Evolutionary conservation across 148 eudicot genomes (phyloP), one percentile per base, ranked within the genome.

Genomic region (Beta vulgaris): DNA sequence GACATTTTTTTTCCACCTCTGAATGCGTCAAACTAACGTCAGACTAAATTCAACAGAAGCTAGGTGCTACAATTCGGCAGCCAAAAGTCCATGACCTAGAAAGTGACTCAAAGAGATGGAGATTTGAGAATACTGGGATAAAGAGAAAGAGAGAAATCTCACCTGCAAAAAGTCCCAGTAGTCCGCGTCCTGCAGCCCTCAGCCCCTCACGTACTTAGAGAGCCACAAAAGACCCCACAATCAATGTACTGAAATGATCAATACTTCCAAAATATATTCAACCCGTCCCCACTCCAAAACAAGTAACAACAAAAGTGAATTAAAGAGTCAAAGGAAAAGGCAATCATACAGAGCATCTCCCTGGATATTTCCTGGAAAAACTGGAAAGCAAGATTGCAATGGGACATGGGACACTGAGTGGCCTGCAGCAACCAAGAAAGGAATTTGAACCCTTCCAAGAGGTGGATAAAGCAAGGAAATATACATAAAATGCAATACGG

Each of bases 161-260:
- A 93, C 98, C 98, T 42, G 79, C 76, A 73, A 83, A 86, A 73
- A 91, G 90, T 42, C 85, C 93, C 64, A 93, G 65, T 46, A 93
- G 29, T 46, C 97, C 97, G 68, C 95, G 82, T 29, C 79, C 90
- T 16, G 90, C 88, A 40, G 98, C 97, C 90, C 83, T 93, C n/a
- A n/a, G n/a, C n/a, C n/a, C n/a, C n/a, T n/a, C 78, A 85, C 80
- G 77, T 88, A 93, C 95, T 93, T 84, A 19, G 37, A 79, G 59
- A 67, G 60, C 44, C 46, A 61, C 55, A 43, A 43, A 68, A 39
- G 58, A 78, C 65, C 39, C 36, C 66, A 46, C 37, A 35, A 68
- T 42, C 37, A 59, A 71, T 39, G 69, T 39, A 43, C 1, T 29
- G 46, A 28, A 64, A 7, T 8, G 4, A 6, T 15, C 29, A 68